A percentile compares a stretch with the other conserved stretches of the same genome.
Conservation (phyloP, 192 early-diverging fungal genomes). For the Coemansia sp. region DNA sequence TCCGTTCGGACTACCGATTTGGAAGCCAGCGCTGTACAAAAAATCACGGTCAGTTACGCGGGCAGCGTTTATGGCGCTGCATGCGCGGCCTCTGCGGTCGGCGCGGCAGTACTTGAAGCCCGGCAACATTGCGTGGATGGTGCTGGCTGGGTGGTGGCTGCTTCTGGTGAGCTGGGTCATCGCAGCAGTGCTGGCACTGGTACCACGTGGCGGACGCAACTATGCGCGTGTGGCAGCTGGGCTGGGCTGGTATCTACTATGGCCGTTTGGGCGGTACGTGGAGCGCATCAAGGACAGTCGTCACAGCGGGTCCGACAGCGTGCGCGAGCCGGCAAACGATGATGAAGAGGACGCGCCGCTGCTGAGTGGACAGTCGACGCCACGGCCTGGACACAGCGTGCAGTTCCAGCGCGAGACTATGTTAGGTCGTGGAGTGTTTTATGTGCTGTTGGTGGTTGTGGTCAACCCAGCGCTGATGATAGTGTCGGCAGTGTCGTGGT, state of each 20-base stretch:
- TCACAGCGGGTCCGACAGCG: constrained; percentile 9
- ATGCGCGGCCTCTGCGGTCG: constrained; percentile 64
- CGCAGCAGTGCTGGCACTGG: constrained; percentile 60
- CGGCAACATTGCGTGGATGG: constrained; percentile 85
- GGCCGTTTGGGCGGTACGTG: constrained; percentile 96
- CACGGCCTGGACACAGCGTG: constrained; percentile 7
- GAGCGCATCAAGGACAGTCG: constrained; percentile 60
- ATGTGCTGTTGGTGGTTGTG: constrained; percentile 27
- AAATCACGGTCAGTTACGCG: constrained; percentile 85
- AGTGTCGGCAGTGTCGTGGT: constrained; percentile 78
- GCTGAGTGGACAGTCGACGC: constrained; percentile 14
- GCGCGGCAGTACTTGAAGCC: constrained; percentile 69
- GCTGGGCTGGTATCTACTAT: constrained; percentile 83
- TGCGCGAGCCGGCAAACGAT: background rate
- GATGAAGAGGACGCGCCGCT: constrained; percentile 48
- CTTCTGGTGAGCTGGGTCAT: constrained; percentile 62
- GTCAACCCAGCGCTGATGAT: constrained; percentile 76
- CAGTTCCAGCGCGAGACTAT: constrained; percentile 27
- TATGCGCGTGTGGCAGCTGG: constrained; percentile 72
- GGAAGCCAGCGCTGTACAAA: constrained; percentile 98
- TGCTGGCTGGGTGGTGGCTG: constrained; percentile 92
- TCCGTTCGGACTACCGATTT: constrained; percentile 92
- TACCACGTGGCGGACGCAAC: constrained; percentile 57
- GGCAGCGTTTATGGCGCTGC: constrained; percentile 77
- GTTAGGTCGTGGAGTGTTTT: constrained; percentile 37